Percentiles rank a stretch among this genome's conserved stretches.
Evolutionary conservation across 371 early-diverging fungal species (phyloP).

Genomic region (Mortierella sp.): DNA sequence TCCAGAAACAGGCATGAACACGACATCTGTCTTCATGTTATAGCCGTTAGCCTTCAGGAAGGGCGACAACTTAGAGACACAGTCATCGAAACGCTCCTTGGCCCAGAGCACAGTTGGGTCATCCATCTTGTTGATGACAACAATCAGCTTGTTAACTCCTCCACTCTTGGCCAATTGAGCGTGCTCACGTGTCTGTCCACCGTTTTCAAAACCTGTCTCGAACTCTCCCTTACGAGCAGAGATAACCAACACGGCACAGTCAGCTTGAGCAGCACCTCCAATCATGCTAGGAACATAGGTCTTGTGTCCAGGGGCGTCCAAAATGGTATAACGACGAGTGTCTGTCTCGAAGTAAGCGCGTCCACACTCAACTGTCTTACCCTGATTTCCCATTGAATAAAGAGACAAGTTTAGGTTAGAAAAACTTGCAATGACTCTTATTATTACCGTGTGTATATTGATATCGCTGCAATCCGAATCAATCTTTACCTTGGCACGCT

Average conservation of each 20-base stretch:
- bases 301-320: constrained; percentile 99
- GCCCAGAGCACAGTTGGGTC: constrained; percentile 96
- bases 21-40: constrained; percentile 90
- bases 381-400: constrained; percentile 59
- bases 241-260: constrained; percentile 97
- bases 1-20: constrained; percentile 95
- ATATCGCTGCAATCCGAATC: neutral
- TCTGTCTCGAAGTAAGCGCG: constrained; percentile 98
- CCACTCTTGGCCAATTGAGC: constrained; percentile 96
- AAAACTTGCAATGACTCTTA: too few species aligned
- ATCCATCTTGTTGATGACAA: constrained; percentile 99
- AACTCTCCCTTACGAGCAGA: constrained; percentile 99
- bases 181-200: constrained; percentile 99
- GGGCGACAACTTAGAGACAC: constrained; percentile 83
- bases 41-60: constrained; percentile 95
- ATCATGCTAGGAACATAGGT: constrained; percentile 99
- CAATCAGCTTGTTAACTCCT: constrained; percentile 93
- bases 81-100: constrained; percentile 94
- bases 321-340: constrained; percentile 93
- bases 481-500: constrained; percentile 86
- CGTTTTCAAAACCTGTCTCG: constrained; percentile 99
- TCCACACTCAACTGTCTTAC: constrained; percentile 98
- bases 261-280: constrained; percentile 97
- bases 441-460: too few species aligned
- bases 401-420: too few species aligned